Conservation (phyloP, 1,139 yeast species). For the Lodderomyces beijingensis region DNA sequence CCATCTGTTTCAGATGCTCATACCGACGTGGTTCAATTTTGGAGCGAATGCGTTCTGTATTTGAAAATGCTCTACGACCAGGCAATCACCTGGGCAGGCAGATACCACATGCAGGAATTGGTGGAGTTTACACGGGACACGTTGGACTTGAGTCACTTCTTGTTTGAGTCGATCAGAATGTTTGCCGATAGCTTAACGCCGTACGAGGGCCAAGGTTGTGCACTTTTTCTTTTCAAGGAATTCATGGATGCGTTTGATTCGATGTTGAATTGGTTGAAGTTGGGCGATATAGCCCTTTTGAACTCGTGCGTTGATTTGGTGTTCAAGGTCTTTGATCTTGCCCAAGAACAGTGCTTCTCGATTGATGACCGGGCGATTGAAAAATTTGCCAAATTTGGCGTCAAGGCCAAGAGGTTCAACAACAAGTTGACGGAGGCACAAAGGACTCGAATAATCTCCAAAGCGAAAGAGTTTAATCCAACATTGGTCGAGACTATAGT, state of each 20-base stretch:
- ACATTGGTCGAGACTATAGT: conserved; percentile 50
- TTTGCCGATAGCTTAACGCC: conserved; percentile 37
- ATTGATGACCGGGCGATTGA: conserved; percentile 49
- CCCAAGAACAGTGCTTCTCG: conserved; percentile 46
- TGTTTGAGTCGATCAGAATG: conserved; percentile 61
- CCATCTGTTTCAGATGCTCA: conserved; percentile 10
- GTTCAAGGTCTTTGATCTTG: conserved; percentile 60
- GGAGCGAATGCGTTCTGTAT: conserved; percentile 72
- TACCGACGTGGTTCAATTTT: conserved; percentile 34
- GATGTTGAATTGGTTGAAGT: conserved; percentile 73
- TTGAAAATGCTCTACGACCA: conserved; percentile 63
- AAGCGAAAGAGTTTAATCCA: conserved; percentile 52
- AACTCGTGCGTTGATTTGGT: conserved; percentile 73
- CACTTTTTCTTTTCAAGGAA: conserved; percentile 23
- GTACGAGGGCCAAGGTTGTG: conserved; percentile 11
- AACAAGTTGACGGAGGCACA: conserved; percentile 62
- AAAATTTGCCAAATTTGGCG: conserved; percentile 56
- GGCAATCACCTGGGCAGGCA: conserved; percentile 71
- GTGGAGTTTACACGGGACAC: conserved; percentile 85
- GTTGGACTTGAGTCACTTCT: conserved; percentile 66
- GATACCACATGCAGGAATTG: conserved; percentile 53
- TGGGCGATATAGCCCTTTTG: conserved; percentile 73
- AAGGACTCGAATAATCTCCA: conserved; percentile 49
- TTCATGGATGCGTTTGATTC: conserved; percentile 52
- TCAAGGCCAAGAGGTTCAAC: conserved; percentile 60